Conservation (phyloP, 2,329 filamentous ascomycete genomes). For the Penicillium hesseltinei region DNA sequence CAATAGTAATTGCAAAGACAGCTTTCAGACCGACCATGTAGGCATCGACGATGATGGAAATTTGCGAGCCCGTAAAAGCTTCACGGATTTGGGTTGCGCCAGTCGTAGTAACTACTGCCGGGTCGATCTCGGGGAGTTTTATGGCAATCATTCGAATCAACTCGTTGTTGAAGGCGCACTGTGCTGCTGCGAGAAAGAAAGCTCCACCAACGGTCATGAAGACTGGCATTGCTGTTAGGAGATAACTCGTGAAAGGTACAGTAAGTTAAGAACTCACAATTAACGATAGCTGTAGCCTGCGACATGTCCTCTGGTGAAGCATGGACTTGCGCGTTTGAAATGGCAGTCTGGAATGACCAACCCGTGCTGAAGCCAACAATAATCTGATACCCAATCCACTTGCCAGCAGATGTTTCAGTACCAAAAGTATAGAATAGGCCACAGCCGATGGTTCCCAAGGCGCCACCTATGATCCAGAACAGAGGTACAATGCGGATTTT, state of each 20-base stretch:
- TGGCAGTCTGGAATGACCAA: slow-evolving; percentile 18
- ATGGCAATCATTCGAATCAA: slow-evolving; percentile 12
- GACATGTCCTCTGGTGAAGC: slow-evolving; percentile 1
- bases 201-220: slow-evolving; percentile 24
- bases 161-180: slow-evolving; percentile 33
- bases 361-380: slow-evolving; percentile 23
- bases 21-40: slow-evolving; percentile 13
- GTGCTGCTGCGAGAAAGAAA: slow-evolving; percentile 30
- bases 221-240: not conserved
- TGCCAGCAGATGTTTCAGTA: slow-evolving; percentile 18
- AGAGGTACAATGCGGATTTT: slow-evolving; percentile 29
- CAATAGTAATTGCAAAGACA: slow-evolving; percentile 7
- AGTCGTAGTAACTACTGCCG: not conserved
- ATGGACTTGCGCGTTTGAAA: not conserved
- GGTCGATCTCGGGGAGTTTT: not conserved
- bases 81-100: slow-evolving; percentile 10
- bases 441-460: slow-evolving; percentile 29
- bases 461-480: slow-evolving; percentile 28
- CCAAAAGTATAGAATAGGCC: slow-evolving; percentile 37
- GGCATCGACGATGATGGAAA: not conserved
- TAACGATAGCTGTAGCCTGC: not conserved
- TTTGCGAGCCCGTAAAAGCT: not conserved
- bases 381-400: slow-evolving; percentile 28
- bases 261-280: not conserved
- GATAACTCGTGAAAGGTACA: not conserved